Evolutionary conservation across 805 yeast species (phyloP).

Genomic region (Wickerhamomyces chambardii): DNA sequence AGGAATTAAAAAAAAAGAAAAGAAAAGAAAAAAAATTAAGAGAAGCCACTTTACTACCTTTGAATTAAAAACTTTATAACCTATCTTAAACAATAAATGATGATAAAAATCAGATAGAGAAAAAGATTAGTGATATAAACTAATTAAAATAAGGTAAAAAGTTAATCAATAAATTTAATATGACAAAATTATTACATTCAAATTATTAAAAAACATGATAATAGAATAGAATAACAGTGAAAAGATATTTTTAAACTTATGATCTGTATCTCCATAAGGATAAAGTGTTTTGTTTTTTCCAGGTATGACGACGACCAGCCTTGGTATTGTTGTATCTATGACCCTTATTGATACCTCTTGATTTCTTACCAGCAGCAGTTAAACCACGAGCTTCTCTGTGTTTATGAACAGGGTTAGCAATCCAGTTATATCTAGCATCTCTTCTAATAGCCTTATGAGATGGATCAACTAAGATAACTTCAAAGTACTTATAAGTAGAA

Average conservation of each 20-base stretch:
- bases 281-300: constrained; percentile 99
- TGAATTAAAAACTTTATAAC: too few species aligned
- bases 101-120: too few species aligned
- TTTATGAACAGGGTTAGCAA: constrained; percentile 99
- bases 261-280: constrained; percentile 99
- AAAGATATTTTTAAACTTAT: constrained; percentile 2
- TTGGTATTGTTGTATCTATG: constrained; percentile 97
- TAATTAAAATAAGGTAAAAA: too few species aligned
- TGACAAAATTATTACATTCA: too few species aligned
- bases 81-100: too few species aligned
- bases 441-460: constrained; percentile 98
- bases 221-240: too few species aligned
- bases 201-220: too few species aligned
- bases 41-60: too few species aligned
- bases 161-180: too few species aligned
- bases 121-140: too few species aligned
- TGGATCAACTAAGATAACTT: constrained; percentile 97
- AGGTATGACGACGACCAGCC: constrained; percentile 98
- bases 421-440: constrained; percentile 99
- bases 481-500: constrained; percentile 98
- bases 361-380: constrained; percentile 96
- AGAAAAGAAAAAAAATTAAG: too few species aligned
- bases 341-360: constrained; percentile 99
- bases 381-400: constrained; percentile 99
- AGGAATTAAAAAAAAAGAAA: too few species aligned